Percentiles rank a stretch among this genome's conserved stretches.
phyloP scores from a whole-genome alignment of 2,329 filamentous ascomycete species.

The Periconia digitata region DNA sequence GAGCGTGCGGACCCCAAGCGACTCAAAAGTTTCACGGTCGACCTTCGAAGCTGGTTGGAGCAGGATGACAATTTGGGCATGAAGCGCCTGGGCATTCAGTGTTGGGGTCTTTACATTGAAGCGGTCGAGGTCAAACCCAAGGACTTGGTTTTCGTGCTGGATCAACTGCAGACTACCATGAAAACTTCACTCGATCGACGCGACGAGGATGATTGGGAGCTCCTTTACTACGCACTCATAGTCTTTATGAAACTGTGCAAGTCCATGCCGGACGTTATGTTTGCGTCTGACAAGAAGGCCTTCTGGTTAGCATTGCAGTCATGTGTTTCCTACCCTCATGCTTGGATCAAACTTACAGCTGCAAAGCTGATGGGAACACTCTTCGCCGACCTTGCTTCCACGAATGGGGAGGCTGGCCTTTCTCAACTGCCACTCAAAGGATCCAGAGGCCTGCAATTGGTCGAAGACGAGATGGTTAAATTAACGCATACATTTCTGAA shows the following conservation, averaged over 20 bases:
- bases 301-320: conserved; percentile 72
- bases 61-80: conserved; percentile 73
- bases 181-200: conserved; percentile 54
- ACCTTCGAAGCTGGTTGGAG: conserved; percentile 75
- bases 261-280: conserved; percentile 63
- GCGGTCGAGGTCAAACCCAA: conserved; percentile 63
- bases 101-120: conserved; percentile 82
- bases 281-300: conserved; percentile 61
- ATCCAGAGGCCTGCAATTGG: conserved; percentile 70
- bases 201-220: conserved; percentile 65
- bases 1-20: conserved; percentile 73
- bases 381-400: conserved; percentile 74
- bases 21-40: conserved; percentile 67
- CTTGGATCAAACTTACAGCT: conserved; percentile 74
- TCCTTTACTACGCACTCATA: conserved; percentile 73
- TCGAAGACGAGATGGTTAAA: conserved; percentile 63
- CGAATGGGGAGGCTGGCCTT: conserved; percentile 57
- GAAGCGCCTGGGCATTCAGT: conserved; percentile 72
- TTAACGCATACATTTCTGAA: conserved; percentile 59
- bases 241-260: conserved; percentile 69
- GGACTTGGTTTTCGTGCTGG: conserved; percentile 64
- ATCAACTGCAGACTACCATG: conserved; percentile 54
- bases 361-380: conserved; percentile 75
- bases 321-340: conserved; percentile 71
- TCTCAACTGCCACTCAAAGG: conserved; percentile 64